Base-by-base conservation (phyloP, 2,329 filamentous ascomycete species). In the Paramyrothecium sp. region DNA sequence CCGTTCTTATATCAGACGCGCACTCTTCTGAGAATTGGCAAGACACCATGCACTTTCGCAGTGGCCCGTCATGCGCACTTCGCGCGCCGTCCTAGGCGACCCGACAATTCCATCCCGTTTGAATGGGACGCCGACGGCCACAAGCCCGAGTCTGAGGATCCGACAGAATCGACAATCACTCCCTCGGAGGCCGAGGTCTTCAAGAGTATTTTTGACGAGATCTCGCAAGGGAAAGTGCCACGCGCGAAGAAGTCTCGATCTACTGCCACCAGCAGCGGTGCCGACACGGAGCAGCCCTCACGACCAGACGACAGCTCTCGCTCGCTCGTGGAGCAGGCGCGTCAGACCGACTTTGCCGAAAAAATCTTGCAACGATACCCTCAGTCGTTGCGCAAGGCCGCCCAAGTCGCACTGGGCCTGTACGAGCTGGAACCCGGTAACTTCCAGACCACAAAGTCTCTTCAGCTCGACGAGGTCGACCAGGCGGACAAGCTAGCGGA, bases 1-100 rank as follows among this genome's bases (percentile, higher is more conserved):
- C 86, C 88, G 0, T 92, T 92, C 57, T 78, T 92, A 7, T 92
- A 91, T 67, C 87, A 90, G 62, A 92, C 89, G 5, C 77, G 81
- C 58, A 91, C 89, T 0, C 80, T 76, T 13, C 67, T 70, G 21
- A 67, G 67, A 3, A 65, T 65, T 34, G 61, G 69, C 12, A 68
- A 67, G 44, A 58, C 55, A 54, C 68, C 62, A 51, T 62, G 58
- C 17, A 66, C 57, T 59, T 65, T 65, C 55, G 51, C 58, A 21
- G 54, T 60, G 51, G 46, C 65, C 56, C 60, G 64, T 57, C 55
- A 61, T 49, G 65, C 65, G 11, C 58, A 66, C 51, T 19, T 60
- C 16, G 41, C 63, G 56, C 50, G 54, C 54, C 33, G 56, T 33
- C 51, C 10, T 26, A 49, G 16, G 54, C 60, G 26, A 23, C 56